Base-by-base conservation (phyloP, 1,284 basidiomycete genomes). In the Sanghuangporus weigelae region DNA sequence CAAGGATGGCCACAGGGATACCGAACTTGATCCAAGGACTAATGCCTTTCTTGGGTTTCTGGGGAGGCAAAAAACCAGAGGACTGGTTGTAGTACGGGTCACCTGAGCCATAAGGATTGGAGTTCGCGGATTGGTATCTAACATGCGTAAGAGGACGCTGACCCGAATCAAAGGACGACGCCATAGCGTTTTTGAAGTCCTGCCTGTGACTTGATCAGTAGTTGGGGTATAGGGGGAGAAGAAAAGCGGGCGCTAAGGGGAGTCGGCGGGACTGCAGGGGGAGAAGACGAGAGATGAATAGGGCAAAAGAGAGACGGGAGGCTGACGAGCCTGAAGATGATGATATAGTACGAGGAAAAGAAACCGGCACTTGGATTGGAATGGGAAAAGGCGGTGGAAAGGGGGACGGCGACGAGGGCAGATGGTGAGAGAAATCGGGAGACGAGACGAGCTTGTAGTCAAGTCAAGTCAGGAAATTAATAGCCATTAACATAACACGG, bases 21-120 rank as follows among this genome's bases (percentile, higher is more conserved):
- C 86, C 87, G 68, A 87, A 77, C 73, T 85, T 87, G 67, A 89
- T 71, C 87, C 85, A 89, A 50, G 81, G 82, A 76, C 77, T 81
- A 26, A 71, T 66, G 35, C 73, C 69, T 64, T 77, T 78, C 76
- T 79, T 58, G 46, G 57, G 64, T 48, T 58, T 42, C 42, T 64
- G 65, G 36, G 65, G 67, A 21, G 62, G 62, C 46, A 66, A 51
- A 54, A 60, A 62, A 16, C 64, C 64, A 31, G 59, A 39, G 31
- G 68, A 68, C 48, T 66, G 61, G 46, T 66, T 69, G 59, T 69
- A 69, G 55, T 64, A 64, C 16, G 63, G 63, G 56, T 68, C 64
- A 49, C 66, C 66, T 62, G 67, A 60, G 57, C 66, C 64, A 63
- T 68, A 69, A 60, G 68, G 66, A 38, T 51, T 61, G 38, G 66